Percentiles rank a stretch among this genome's conserved stretches.
phyloP scores from a whole-genome alignment of 805 yeast species.

The Kuraishia ogatae region DNA sequence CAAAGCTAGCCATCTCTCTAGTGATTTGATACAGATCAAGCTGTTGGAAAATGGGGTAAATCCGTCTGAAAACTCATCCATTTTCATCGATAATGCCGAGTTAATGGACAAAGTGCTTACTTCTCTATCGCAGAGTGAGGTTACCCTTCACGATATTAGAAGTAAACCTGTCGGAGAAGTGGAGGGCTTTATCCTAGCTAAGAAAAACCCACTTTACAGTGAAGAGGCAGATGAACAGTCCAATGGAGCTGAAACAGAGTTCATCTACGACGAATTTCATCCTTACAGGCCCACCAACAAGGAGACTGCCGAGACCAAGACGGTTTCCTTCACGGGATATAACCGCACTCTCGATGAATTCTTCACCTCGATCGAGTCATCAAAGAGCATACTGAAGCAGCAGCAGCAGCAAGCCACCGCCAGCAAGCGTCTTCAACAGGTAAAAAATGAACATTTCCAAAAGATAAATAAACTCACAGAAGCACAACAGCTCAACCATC shows the following conservation, averaged over 20 bases:
- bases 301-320: constrained; percentile 17
- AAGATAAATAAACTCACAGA: constrained; percentile 59
- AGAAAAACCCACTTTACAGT: constrained; percentile 43
- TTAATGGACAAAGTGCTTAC: constrained; percentile 23
- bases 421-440: constrained; percentile 61
- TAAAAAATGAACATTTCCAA: constrained; percentile 61
- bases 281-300: constrained; percentile 38
- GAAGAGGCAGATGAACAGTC: constrained; percentile 16
- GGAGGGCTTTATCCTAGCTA: constrained; percentile 57
- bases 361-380: constrained; percentile 78
- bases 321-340: constrained; percentile 52
- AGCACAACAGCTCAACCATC: constrained; percentile 54
- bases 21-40: constrained; percentile 63
- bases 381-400: constrained; percentile 63
- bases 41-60: constrained; percentile 38
- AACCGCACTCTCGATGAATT: constrained; percentile 77
- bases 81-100: constrained; percentile 19
- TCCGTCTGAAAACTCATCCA: constrained; percentile 27
- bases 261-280: constrained; percentile 43
- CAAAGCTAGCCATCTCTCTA: constrained; percentile 65
- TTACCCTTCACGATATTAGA: constrained; percentile 29
- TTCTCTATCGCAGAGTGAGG: constrained; percentile 40
- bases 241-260: constrained; percentile 21
- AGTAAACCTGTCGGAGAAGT: constrained; percentile 23
- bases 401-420: constrained; percentile 77